A percentile compares a stretch with the other conserved stretches of the same genome.
Conservation (phyloP, 164 flowering plant species). For the Saururus chinensis region DNA sequence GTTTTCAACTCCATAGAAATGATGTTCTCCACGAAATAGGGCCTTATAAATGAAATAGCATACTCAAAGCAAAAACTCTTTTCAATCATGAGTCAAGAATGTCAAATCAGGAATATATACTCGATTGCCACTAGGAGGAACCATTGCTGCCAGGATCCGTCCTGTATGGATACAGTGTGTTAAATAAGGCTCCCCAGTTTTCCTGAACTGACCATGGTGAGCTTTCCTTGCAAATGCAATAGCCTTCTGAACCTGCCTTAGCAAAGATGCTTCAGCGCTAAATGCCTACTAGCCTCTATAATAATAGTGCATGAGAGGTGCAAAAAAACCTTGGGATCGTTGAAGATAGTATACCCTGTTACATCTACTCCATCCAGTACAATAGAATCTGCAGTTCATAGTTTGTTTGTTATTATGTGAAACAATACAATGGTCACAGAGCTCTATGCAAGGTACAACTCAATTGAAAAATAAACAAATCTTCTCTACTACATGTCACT, state of each 20-base stretch:
- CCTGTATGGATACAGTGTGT: slow-evolving; percentile 87
- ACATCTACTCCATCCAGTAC: slow-evolving; percentile 83
- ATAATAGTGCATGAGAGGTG: slow-evolving; percentile 17
- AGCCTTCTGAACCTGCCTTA: slow-evolving; percentile 93
- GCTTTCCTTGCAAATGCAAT: slow-evolving; percentile 84
- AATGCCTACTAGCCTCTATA: slow-evolving; percentile 7
- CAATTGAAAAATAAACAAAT: too few relatives aligned
- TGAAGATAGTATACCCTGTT: slow-evolving; percentile 69
- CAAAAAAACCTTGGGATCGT: slow-evolving; percentile 56
- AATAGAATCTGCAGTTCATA: slow-evolving; percentile 39
- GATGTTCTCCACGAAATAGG: background rate
- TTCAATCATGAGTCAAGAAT: too few relatives aligned
- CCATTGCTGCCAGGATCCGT: slow-evolving; percentile 68
- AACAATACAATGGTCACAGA: too few relatives aligned
- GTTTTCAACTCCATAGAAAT: background rate
- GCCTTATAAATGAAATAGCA: background rate
- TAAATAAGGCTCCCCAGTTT: slow-evolving; percentile 62
- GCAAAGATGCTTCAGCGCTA: slow-evolving; percentile 27
- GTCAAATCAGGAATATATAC: slow-evolving; percentile 23
- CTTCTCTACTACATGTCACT: too few relatives aligned
- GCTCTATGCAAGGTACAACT: too few relatives aligned
- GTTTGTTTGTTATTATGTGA: too few relatives aligned
- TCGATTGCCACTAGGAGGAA: slow-evolving; percentile 67
- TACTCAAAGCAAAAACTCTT: background rate
- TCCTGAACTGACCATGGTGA: slow-evolving; percentile 72